phyloP scores from a whole-genome alignment of 1,284 basidiomycete genomes.

The Rhodotorula sp. region DNA sequence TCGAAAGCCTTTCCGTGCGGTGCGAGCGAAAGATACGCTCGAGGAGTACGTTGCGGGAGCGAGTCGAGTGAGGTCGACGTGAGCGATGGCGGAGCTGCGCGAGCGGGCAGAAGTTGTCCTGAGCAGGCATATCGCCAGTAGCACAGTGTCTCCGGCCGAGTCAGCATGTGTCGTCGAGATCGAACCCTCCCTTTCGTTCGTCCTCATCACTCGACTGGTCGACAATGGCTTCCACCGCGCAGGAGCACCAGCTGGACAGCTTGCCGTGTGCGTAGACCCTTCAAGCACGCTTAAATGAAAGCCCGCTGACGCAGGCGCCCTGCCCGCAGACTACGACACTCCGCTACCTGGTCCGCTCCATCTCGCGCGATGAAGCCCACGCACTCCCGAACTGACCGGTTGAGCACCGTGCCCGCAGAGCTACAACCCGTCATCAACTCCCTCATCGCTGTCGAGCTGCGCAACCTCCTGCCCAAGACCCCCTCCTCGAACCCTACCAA shows the following conservation, averaged over 20 bases:
- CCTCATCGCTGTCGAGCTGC: slow-evolving; percentile 58
- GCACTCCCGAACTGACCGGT: background rate
- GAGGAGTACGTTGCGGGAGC: too few relatives aligned
- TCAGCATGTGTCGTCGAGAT: background rate
- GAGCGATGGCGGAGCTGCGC: too few relatives aligned
- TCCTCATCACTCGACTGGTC: background rate
- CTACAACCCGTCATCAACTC: slow-evolving; percentile 69
- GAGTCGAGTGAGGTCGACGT: too few relatives aligned
- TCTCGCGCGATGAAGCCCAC: slow-evolving; percentile 31
- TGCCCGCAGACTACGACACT: slow-evolving; percentile 88
- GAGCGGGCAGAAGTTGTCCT: too few relatives aligned
- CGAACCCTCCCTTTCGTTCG: background rate
- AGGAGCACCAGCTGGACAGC: slow-evolving; percentile 17
- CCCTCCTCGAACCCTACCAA: slow-evolving; percentile 31
- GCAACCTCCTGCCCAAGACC: slow-evolving; percentile 32
- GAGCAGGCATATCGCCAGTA: too few relatives aligned
- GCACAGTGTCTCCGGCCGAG: too few relatives aligned
- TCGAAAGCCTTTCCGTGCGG: too few relatives aligned
- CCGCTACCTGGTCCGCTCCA: background rate
- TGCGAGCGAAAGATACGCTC: too few relatives aligned
- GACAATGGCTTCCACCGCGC: background rate
- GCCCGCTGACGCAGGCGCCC: slow-evolving; percentile 52
- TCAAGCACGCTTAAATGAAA: background rate
- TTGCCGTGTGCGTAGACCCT: slow-evolving; percentile 14
- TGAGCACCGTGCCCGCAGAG: slow-evolving; percentile 50